Conservation (phyloP, 176 grass and related monocot species). For the Tuctoria greenei region DNA sequence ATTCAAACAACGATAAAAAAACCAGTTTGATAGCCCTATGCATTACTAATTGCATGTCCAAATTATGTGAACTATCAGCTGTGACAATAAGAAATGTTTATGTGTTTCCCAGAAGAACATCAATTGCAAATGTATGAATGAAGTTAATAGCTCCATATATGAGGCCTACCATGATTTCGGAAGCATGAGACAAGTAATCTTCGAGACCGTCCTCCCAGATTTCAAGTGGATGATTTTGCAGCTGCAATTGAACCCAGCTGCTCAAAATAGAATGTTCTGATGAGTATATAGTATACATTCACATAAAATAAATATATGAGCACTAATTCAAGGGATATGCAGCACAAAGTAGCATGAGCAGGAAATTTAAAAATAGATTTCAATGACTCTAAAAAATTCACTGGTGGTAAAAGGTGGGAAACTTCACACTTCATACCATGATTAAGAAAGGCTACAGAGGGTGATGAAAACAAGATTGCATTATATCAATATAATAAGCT, state of each 20-base stretch:
- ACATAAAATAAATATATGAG: conserved; percentile 1
- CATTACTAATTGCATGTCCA: not conserved
- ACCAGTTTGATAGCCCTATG: not conserved
- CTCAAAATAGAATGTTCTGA: conserved; percentile 29
- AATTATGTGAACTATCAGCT: not conserved
- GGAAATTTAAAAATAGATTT: not conserved
- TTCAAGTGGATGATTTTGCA: conserved; percentile 78
- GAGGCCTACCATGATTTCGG: conserved; percentile 69
- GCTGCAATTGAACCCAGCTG: conserved; percentile 90
- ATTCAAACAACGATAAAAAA: not conserved
- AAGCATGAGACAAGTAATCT: conserved; percentile 79
- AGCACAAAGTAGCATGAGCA: conserved; percentile 8
- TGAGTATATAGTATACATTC: conserved; percentile 8
- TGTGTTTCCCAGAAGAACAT: not conserved
- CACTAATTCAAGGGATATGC: not conserved
- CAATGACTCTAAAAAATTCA: not conserved
- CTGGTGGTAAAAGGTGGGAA: not conserved
- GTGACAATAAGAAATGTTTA: not conserved
- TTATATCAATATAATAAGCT: not conserved
- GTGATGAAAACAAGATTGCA: not conserved
- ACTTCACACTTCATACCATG: not conserved
- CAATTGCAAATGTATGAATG: not conserved
- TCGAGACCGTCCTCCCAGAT: conserved; percentile 85
- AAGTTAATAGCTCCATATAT: not conserved
- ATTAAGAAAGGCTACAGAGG: not conserved